Evolutionary conservation across 2,329 filamentous ascomycete species (phyloP), one percentile per base, ranked within the genome.

Genomic region (Teratosphaeria destructans): DNA sequence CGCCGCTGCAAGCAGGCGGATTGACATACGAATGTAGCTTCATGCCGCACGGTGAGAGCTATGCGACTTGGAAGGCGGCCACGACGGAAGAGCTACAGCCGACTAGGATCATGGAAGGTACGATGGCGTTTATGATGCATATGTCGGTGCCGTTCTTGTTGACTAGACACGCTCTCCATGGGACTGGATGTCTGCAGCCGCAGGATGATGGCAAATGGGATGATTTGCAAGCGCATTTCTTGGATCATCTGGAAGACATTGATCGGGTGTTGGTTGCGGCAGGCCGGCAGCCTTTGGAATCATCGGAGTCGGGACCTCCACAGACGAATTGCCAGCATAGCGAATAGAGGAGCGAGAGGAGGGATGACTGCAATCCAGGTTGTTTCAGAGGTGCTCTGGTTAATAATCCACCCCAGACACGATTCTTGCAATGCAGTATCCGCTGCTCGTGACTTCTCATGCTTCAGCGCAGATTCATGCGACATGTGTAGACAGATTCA

Each of bases 11-110:
- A 39, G 59, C 63, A 10, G 63, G 63, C 19, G 63, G 63, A 1
- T 39, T 63, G 3, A 59, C 58, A n/a, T 64, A 64, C 32, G 62
- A 64, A 53, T 57, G 59, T 7, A 56, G 57, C 43, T 64, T 62
- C 23, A 64, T 64, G 62, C 62, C 62, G 16, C 62, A 62, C 56
- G 62, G 62, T 16, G 62, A 64, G 53, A 59, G 57, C 54, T 62
- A 64, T 54, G 23, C 58, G 57, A 61, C 37, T 37, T 62, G 53
- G 55, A 58, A 52, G 37, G 37, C 37, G 16, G 37, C 43, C 16
- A 49, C 43, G 19, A 49, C 43, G 43, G 16, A 23, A n/a, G n/a
- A 49, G 16, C 43, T 49, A 6, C 16, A 49, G n/a, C n/a, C 43
- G 35, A 55, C 7, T 59, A 64, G 52, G 54, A 59, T 55, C 49